Evolutionary conservation across 1,284 basidiomycete genomes (phyloP), one percentile per base, ranked within the genome.

Genomic region (Tranzscheliella williamsii): DNA sequence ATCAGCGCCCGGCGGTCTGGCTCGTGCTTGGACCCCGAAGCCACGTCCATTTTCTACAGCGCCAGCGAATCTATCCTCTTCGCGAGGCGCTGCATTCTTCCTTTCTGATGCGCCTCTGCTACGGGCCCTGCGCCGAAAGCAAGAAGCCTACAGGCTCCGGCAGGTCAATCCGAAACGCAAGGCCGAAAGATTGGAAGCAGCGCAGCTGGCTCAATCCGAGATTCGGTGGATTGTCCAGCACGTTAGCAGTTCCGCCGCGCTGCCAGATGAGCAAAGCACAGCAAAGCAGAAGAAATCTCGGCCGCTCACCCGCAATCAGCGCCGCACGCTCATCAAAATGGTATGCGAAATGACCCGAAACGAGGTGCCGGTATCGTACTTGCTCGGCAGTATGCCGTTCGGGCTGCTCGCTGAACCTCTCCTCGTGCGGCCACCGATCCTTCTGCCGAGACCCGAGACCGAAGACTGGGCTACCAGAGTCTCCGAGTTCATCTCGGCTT

Each of bases 371-470:
- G 1, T 63, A 0, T 52, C 53, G 22, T 63, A 63, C 39, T 37
- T 63, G 9, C 35, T 63, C 2, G 60, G 60, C 15, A 49, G 38
- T 17, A 21, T 56, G 1, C 60, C 60, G 0, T 63, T 63, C 16
- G 60, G 53, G 2, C 13, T 26, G 4, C 45, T 63, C 1, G 40
- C 50, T 5, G 4, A 49, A 4, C 48, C 56, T 30, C 42, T 63
- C 11, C 42, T 16, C 8, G 53, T 63, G 4, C 44, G 60, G 17
- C 37, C 52, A 13, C 60, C 60, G 1, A 30, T 42, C 0, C 27
- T 63, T 11, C 29, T 63, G 4, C 60, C 60, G 4, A 29, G 60
- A 9, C 60, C 60, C 3, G 60, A 63, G 27, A 57, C 60, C 2
- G 60, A 63, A 24, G 20, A 56, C 20, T 63, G 60, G 60, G 53